These are phyloP conservation scores for Tulasnella calospora DNA, from an alignment of 768 basidiomycete species.

Conservation along the genomic window DNA sequence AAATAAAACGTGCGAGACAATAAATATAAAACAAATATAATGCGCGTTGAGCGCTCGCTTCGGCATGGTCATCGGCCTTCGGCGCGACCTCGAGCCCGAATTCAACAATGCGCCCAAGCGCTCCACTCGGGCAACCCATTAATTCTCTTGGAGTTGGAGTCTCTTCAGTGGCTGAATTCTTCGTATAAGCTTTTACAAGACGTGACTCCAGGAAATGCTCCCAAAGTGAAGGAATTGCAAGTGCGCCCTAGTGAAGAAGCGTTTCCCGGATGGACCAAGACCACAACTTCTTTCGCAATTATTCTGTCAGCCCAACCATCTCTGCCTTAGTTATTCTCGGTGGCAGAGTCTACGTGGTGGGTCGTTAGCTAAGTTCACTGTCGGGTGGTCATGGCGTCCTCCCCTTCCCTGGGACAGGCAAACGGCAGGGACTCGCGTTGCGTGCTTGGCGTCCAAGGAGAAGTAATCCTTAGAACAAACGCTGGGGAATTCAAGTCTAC, in stretches of 20 bases:
- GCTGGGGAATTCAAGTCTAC: not conserved
- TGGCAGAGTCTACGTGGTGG: conserved; percentile 72
- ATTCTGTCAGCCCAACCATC: conserved; percentile 94
- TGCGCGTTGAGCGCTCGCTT: too few species aligned
- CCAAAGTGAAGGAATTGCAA: conserved; percentile 65
- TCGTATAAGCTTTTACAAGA: conserved; percentile 51
- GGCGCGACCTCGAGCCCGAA: too few species aligned
- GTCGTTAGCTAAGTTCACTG: conserved; percentile 34
- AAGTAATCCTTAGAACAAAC: conserved; percentile 85
- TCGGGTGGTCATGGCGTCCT: not conserved
- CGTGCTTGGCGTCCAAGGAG: conserved; percentile 76
- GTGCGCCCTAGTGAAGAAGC: conserved; percentile 74
- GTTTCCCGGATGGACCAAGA: conserved; percentile 97
- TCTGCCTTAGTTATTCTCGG: conserved; percentile 77
- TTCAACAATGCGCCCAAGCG: too few species aligned
- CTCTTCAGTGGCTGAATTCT: conserved; percentile 42
- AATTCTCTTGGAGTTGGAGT: not conserved
- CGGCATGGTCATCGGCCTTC: too few species aligned
- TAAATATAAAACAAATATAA: too few species aligned
- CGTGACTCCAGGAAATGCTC: conserved; percentile 68
- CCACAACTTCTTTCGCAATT: conserved; percentile 79
- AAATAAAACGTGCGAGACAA: too few species aligned
- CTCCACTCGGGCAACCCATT: too few species aligned
- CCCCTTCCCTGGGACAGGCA: conserved; percentile 35
- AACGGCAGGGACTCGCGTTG: conserved; percentile 98